Evolutionary conservation across 192 early-diverging fungal genomes (phyloP).

Genomic region (Gigaspora rosea): DNA sequence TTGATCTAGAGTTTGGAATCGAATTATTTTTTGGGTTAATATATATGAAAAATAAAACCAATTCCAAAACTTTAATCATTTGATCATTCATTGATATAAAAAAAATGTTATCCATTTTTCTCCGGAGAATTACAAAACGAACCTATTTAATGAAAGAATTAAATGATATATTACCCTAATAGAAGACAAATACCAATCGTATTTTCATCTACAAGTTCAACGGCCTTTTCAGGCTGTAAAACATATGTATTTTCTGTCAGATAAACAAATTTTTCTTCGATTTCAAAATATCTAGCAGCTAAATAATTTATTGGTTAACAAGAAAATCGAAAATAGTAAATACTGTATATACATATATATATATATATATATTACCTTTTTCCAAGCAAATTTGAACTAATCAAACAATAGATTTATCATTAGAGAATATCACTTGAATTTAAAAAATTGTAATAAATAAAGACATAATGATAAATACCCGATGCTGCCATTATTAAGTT

Average conservation of each 20-base stretch:
- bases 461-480: background rate
- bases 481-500: conserved; percentile 74
- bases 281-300: conserved; percentile 39
- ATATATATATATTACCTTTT: conserved; percentile 29
- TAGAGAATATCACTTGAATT: no score
- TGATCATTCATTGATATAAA: no score
- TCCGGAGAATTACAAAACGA: no score
- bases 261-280: conserved; percentile 40
- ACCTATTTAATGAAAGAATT: background rate
- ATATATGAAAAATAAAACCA: no score
- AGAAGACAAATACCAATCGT: conserved; percentile 81
- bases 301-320: background rate
- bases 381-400: conserved; percentile 68
- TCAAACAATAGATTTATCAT: background rate
- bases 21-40: no score
- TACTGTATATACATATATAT: no score
- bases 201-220: conserved; percentile 77
- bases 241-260: conserved; percentile 46
- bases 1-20: no score
- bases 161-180: conserved; percentile 52
- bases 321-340: background rate
- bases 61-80: no score
- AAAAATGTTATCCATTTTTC: no score
- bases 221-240: conserved; percentile 65
- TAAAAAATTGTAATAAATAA: background rate